These are phyloP conservation scores for Tolypocladium paradoxum DNA, from an alignment of 2,329 filamentous ascomycete genomes.

Conservation along the genomic window DNA sequence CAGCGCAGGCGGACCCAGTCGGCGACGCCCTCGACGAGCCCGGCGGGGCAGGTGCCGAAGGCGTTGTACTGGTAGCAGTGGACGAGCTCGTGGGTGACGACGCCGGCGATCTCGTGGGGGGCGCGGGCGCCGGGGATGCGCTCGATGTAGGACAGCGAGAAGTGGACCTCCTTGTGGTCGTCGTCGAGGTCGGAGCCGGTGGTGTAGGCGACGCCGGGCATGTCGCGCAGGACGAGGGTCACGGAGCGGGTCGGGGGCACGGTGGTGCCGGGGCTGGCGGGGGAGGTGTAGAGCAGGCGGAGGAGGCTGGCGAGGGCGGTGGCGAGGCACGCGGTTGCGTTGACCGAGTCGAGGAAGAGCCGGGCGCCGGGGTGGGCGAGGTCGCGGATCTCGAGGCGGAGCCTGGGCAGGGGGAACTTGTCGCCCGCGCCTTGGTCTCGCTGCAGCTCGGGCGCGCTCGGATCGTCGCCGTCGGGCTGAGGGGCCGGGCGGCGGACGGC, in stretches of 20 bases:
- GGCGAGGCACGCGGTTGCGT: slow-evolving; percentile 51
- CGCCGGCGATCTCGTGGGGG: slow-evolving; percentile 61
- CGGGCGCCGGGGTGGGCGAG: slow-evolving; percentile 47
- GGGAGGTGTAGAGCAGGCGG: slow-evolving; percentile 55
- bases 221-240: slow-evolving; percentile 68
- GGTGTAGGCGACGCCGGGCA: slow-evolving; percentile 84
- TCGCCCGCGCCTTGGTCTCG: not conserved
- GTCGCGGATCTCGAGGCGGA: slow-evolving; percentile 50
- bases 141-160: slow-evolving; percentile 67
- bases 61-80: slow-evolving; percentile 86
- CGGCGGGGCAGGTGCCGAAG: slow-evolving; percentile 51
- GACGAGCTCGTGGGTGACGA: slow-evolving; percentile 85
- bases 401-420: slow-evolving; percentile 37
- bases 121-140: slow-evolving; percentile 32
- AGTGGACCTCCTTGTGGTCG: slow-evolving; percentile 89
- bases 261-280: slow-evolving; percentile 27
- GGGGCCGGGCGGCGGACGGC: slow-evolving; percentile 5
- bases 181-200: slow-evolving; percentile 66
- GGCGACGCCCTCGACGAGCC: slow-evolving; percentile 81
- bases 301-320: slow-evolving; percentile 59
- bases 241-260: slow-evolving; percentile 67
- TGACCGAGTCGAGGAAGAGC: slow-evolving; percentile 57
- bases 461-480: not conserved
- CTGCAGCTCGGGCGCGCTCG: not conserved
- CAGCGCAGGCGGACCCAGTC: slow-evolving; percentile 81